Conservation (phyloP, 1,284 basidiomycete genomes). For the Trichosporon ovoides region DNA sequence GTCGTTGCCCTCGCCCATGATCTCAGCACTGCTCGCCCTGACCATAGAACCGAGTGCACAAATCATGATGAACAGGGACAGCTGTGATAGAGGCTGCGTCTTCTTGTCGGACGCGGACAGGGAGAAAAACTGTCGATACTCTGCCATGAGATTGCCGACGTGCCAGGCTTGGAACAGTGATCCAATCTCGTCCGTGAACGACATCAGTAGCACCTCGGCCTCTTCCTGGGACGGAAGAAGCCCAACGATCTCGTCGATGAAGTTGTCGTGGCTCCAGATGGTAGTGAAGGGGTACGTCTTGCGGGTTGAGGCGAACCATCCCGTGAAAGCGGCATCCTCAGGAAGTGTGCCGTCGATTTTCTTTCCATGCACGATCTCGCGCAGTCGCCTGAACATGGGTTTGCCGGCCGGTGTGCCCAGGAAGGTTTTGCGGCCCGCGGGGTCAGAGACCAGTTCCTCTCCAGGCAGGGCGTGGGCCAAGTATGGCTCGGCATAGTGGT, state of each 20-base stretch:
- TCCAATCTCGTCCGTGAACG: slow-evolving; percentile 41
- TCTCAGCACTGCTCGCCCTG: slow-evolving; percentile 39
- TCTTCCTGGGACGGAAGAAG: slow-evolving; percentile 41
- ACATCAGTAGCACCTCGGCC: slow-evolving; percentile 38
- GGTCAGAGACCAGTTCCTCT: slow-evolving; percentile 41
- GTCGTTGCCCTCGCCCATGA: slow-evolving; percentile 31
- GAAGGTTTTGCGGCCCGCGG: slow-evolving; percentile 36
- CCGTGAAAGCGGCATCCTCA: slow-evolving; percentile 44
- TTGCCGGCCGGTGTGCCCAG: slow-evolving; percentile 40
- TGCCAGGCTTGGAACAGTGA: slow-evolving; percentile 45
- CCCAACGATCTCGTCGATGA: slow-evolving; percentile 45
- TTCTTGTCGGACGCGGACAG: slow-evolving; percentile 35
- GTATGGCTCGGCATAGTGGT: slow-evolving; percentile 34
- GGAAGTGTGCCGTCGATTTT: slow-evolving; percentile 34
- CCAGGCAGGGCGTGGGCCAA: slow-evolving; percentile 34
- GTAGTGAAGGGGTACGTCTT: slow-evolving; percentile 50
- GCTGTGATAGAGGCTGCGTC: slow-evolving; percentile 39
- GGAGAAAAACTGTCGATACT: slow-evolving; percentile 42
- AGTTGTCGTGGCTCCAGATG: slow-evolving; percentile 50
- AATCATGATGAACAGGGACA: slow-evolving; percentile 46
- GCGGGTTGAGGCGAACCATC: slow-evolving; percentile 43
- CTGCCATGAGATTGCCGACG: slow-evolving; percentile 36
- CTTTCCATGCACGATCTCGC: slow-evolving; percentile 16
- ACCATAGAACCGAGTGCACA: slow-evolving; percentile 45
- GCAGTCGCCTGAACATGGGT: slow-evolving; percentile 35